A percentile compares a stretch with the other conserved stretches of the same genome.
Evolutionary conservation across 1,284 basidiomycete species (phyloP).

Genomic region (Ceratobasidium sp.): DNA sequence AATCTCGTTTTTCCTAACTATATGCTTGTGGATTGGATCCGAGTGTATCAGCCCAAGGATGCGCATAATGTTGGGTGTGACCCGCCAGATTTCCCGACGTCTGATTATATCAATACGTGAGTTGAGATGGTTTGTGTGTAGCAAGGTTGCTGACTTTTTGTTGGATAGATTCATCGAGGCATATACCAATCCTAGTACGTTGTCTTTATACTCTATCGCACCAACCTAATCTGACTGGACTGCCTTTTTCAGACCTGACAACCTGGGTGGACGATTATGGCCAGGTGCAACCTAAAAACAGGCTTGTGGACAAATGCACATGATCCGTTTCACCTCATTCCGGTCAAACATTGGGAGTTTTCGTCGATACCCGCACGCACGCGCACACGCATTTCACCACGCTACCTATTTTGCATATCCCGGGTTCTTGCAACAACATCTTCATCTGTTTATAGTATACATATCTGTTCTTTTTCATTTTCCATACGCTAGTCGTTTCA

Average conservation of each 20-base stretch:
- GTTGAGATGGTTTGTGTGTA: slow-evolving; percentile 65
- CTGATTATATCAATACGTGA: slow-evolving; percentile 63
- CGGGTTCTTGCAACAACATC: neutral
- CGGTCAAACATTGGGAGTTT: slow-evolving; percentile 28
- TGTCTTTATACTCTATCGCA: neutral
- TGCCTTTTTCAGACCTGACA: slow-evolving; percentile 49
- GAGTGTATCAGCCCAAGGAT: slow-evolving; percentile 67
- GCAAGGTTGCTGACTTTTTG: slow-evolving; percentile 66
- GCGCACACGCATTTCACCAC: slow-evolving; percentile 6
- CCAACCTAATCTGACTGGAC: slow-evolving; percentile 3
- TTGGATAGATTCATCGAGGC: slow-evolving; percentile 58
- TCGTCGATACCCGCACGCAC: slow-evolving; percentile 26
- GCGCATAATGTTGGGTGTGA: slow-evolving; percentile 69
- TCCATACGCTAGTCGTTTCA: slow-evolving; percentile 4
- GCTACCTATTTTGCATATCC: neutral
- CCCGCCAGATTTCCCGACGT: slow-evolving; percentile 68
- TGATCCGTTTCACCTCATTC: slow-evolving; percentile 19
- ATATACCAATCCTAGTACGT: slow-evolving; percentile 54
- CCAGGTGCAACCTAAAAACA: slow-evolving; percentile 46
- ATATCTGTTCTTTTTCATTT: neutral
- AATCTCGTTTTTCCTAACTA: slow-evolving; percentile 57
- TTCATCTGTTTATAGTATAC: slow-evolving; percentile 7
- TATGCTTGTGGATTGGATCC: slow-evolving; percentile 73
- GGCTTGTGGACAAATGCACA: slow-evolving; percentile 44
- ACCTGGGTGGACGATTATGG: slow-evolving; percentile 50